Evolutionary conservation across 208 protist species (phyloP), one percentile per base, ranked within the genome.

Genomic region (Porcisia hertigi): DNA sequence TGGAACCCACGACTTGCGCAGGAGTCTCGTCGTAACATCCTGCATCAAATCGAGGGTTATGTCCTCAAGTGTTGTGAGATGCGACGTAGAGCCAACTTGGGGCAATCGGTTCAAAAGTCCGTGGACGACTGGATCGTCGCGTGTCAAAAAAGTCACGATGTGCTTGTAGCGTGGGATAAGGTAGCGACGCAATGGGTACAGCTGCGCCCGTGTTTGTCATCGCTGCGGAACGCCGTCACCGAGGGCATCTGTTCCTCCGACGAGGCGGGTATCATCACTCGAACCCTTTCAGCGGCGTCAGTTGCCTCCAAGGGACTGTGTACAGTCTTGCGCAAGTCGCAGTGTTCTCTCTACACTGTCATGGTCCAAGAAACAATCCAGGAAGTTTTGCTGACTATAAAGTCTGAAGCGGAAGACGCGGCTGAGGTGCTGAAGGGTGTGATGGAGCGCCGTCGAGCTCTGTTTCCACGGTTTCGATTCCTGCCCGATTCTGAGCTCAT

Each of bases 381-480:
- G 52, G 95, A 98, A 23, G 85, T 92, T 30, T 90, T 99, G 34
- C 78, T 88, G 52, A 77, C 88, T 5, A 93, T 90, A 11, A 92
- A 97, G 73, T 82, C 92, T n/a, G 81, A 92, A 36, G 84, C 99
- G 36, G 94, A 98, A 18, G 86, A 97, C n/a, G 92, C 98, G 36
- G 81, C 88, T 58, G 93, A 94, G 69, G 78, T 96, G 49, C 79
- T 99, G 30, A 86, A 87, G 36, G 80, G 95, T 54, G 95, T 97
- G 73, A 73, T 99, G 57, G 97, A 99, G 73, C 83, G 89, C 47
- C 99, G 98, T 75, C 88, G 98, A 30, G 76, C 81, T 36, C 73
- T 79, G 23, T 98, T 98, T 82, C 91, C 97, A 16, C 87, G 98
- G 63, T 99, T 99, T 81, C 95, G 94, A 79, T 98, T 99, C 75